Evolutionary conservation across 78 protist species (phyloP).

Genomic region (Chrysochromulina parva): DNA sequence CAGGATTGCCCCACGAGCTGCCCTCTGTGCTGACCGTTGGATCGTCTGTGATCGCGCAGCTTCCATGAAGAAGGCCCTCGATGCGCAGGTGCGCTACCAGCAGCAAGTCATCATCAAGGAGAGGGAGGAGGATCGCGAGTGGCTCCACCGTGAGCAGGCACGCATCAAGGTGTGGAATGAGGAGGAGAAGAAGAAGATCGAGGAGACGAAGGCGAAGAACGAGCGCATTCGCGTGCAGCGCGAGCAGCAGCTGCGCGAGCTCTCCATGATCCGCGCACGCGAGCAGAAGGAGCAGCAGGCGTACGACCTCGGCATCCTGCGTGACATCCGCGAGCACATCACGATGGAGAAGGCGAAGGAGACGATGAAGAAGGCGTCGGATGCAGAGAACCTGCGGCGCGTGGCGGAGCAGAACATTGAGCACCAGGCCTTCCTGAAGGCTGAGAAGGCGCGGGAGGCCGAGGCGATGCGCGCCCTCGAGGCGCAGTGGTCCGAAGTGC

Average conservation of each 20-base stretch:
- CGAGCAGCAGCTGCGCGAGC: neutral
- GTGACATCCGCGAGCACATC: neutral
- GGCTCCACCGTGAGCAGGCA: neutral
- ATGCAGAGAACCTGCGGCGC: neutral
- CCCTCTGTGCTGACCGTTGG: too few species aligned
- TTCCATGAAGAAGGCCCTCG: neutral
- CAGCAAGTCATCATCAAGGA: neutral
- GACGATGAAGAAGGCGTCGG: neutral
- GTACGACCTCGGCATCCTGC: neutral
- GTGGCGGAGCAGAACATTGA: neutral
- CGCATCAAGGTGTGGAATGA: neutral
- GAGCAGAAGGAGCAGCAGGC: neutral
- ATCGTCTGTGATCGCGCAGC: too few species aligned
- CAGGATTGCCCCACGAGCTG: too few species aligned
- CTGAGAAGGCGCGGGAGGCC: neutral
- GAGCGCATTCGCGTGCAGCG: neutral
- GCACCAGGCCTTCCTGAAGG: neutral
- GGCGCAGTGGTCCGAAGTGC: neutral
- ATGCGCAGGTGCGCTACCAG: neutral
- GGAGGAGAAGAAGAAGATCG: slow-evolving; percentile 21
- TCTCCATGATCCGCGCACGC: neutral
- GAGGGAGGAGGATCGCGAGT: neutral
- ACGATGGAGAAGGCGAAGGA: neutral
- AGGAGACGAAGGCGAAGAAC: neutral
- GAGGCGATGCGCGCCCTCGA: neutral